Percentiles rank a stretch among this genome's conserved stretches.
Evolutionary conservation across 352 stramenopile species (phyloP).

Genomic region (Pythium folliculosum): DNA sequence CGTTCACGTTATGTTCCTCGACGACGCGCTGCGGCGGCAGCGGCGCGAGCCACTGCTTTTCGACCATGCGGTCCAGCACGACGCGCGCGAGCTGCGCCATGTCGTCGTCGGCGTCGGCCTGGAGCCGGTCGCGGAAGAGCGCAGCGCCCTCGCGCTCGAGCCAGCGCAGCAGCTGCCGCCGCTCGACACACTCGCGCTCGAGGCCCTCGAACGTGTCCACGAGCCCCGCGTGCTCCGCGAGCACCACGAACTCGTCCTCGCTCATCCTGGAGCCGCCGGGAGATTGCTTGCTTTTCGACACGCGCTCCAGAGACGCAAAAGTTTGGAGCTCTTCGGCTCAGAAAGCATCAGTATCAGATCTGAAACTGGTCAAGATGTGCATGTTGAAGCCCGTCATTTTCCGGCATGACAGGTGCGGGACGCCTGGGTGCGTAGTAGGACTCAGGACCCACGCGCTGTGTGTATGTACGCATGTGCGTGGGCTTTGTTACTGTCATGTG

Average conservation of each 20-base stretch:
- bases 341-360: too few relatives aligned
- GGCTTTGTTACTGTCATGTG: too few relatives aligned
- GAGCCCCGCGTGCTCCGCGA: slow-evolving; percentile 77
- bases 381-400: too few relatives aligned
- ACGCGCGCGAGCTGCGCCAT: slow-evolving; percentile 36
- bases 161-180: slow-evolving; percentile 64
- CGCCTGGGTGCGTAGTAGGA: too few relatives aligned
- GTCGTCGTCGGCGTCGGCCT: slow-evolving; percentile 18
- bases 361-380: too few relatives aligned
- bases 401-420: too few relatives aligned
- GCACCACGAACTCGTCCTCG: slow-evolving; percentile 86
- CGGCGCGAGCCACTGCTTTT: slow-evolving; percentile 59
- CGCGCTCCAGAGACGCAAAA: too few relatives aligned
- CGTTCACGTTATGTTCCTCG: slow-evolving; percentile 33
- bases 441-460: too few relatives aligned
- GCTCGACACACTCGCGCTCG: slow-evolving; percentile 72
- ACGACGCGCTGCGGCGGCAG: slow-evolving; percentile 30
- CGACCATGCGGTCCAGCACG: slow-evolving; percentile 57
- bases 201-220: slow-evolving; percentile 71
- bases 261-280: slow-evolving; percentile 52
- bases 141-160: slow-evolving; percentile 69
- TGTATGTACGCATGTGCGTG: too few relatives aligned
- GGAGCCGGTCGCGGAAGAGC: slow-evolving; percentile 50
- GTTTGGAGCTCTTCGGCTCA: too few relatives aligned
- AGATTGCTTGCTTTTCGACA: too few relatives aligned